phyloP scores from a whole-genome alignment of 495 filamentous ascomycete genomes.

The Achaetomiella virescens region DNA sequence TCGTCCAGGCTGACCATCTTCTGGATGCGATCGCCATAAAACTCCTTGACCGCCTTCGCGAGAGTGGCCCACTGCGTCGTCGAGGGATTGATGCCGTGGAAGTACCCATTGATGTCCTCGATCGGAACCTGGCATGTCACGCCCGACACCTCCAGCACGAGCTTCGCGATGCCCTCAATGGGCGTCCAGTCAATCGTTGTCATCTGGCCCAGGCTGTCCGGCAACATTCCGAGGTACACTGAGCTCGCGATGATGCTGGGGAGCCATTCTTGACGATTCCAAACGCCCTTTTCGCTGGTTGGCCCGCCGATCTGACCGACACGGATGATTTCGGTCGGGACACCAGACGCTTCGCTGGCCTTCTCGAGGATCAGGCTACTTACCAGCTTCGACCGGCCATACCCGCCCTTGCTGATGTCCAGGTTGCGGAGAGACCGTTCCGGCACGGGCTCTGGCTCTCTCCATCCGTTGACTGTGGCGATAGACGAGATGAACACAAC shows the following conservation, averaged over 20 bases:
- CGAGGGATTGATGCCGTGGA: conserved; percentile 44
- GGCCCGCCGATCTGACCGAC: conserved; percentile 56
- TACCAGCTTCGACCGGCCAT: conserved; percentile 52
- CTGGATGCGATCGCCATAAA: conserved; percentile 33
- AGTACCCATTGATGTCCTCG: conserved; percentile 35
- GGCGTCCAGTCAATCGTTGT: conserved; percentile 51
- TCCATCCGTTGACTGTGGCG: conserved; percentile 36
- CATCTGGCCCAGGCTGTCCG: conserved; percentile 33
- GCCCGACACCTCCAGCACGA: conserved; percentile 34
- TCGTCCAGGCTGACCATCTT: conserved; percentile 32
- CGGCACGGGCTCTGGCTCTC: conserved; percentile 32
- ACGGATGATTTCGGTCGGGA: conserved; percentile 44
- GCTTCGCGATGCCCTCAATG: conserved; percentile 37
- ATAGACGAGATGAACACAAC: conserved; percentile 54
- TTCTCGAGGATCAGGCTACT: conserved; percentile 45
- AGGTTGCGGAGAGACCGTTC: conserved; percentile 42
- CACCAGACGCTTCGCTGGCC: conserved; percentile 30
- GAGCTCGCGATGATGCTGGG: conserved; percentile 45
- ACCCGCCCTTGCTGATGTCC: conserved; percentile 39
- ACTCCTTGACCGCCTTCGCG: conserved; percentile 29
- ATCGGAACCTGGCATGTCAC: conserved; percentile 21
- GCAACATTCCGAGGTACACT: conserved; percentile 37
- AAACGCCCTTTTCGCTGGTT: conserved; percentile 34
- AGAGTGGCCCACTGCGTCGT: conserved; percentile 33
- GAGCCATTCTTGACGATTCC: conserved; percentile 56